Conservation (phyloP, 805 yeast species). For the Starmerella davenportii region DNA sequence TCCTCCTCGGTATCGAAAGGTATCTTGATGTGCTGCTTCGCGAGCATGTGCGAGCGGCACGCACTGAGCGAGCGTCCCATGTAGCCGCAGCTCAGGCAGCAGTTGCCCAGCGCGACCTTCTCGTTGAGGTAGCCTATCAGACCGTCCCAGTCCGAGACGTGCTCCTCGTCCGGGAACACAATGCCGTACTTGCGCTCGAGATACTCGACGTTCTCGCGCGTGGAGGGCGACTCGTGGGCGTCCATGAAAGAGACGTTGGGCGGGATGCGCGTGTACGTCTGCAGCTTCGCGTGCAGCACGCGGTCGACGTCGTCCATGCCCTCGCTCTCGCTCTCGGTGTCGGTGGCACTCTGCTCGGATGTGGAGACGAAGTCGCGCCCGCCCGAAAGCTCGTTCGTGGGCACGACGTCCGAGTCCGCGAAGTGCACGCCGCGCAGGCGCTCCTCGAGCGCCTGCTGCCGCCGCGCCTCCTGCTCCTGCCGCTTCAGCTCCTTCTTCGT, state of each 20-base stretch:
- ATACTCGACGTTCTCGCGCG: slow-evolving; percentile 49
- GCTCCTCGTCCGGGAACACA: slow-evolving; percentile 67
- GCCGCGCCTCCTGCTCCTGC: slow-evolving; percentile 17
- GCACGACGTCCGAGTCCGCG: background rate
- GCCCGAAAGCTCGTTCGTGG: background rate
- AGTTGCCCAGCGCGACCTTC: slow-evolving; percentile 63
- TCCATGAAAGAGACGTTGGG: slow-evolving; percentile 25
- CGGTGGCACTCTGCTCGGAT: slow-evolving; percentile 8
- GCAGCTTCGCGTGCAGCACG: slow-evolving; percentile 17
- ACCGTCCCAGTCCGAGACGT: slow-evolving; percentile 50
- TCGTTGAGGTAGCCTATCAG: slow-evolving; percentile 60
- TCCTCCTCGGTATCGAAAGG: slow-evolving; percentile 78
- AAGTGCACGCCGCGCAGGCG: slow-evolving; percentile 3
- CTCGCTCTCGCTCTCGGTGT: background rate
- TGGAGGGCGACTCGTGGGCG: slow-evolving; percentile 33
- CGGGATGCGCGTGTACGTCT: slow-evolving; percentile 19
- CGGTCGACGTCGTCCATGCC: slow-evolving; percentile 16
- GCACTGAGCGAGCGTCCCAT: slow-evolving; percentile 75
- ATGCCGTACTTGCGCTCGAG: slow-evolving; percentile 71
- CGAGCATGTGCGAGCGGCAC: slow-evolving; percentile 70
- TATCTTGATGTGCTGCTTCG: slow-evolving; percentile 72
- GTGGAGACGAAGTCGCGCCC: slow-evolving; percentile 3
- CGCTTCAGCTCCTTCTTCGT: slow-evolving; percentile 24
- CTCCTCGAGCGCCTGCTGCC: slow-evolving; percentile 5
- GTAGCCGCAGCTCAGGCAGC: slow-evolving; percentile 65